Evolutionary conservation across 1,284 basidiomycete species (phyloP).

Genomic region (Apiotrichum brassicae): DNA sequence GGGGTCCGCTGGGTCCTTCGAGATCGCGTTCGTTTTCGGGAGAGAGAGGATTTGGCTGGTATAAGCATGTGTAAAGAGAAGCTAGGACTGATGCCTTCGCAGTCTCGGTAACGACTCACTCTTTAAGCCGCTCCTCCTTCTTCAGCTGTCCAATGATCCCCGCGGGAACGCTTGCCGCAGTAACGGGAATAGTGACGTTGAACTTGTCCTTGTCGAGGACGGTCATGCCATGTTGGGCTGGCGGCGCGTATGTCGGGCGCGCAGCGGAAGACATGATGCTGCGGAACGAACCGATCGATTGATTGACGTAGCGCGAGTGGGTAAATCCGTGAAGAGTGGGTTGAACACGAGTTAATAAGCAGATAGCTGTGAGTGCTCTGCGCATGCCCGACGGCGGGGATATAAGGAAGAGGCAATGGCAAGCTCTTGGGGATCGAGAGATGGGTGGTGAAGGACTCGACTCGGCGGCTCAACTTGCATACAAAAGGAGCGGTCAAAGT

Average conservation of each 20-base stretch:
- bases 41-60: slow-evolving; percentile 57
- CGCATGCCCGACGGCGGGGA: too few species aligned
- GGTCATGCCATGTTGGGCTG: slow-evolving; percentile 38
- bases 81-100: too few species aligned
- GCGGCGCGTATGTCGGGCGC: slow-evolving; percentile 23
- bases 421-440: too few species aligned
- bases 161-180: slow-evolving; percentile 61
- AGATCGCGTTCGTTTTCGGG: slow-evolving; percentile 59
- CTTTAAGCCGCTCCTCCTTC: slow-evolving; percentile 55
- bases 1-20: slow-evolving; percentile 51
- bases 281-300: not conserved
- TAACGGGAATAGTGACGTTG: slow-evolving; percentile 56
- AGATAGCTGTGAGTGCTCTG: too few species aligned
- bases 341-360: too few species aligned
- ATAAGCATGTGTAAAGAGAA: slow-evolving; percentile 1
- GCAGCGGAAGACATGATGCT: not conserved
- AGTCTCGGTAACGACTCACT: slow-evolving; percentile 48
- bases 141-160: slow-evolving; percentile 55
- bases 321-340: too few species aligned
- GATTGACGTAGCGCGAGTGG: not conserved
- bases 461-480: too few species aligned
- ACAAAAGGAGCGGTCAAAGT: too few species aligned
- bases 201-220: slow-evolving; percentile 61
- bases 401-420: too few species aligned
- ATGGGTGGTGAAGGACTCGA: too few species aligned